Conservation (phyloP, 768 basidiomycete species). For the Heimioporus sp. region DNA sequence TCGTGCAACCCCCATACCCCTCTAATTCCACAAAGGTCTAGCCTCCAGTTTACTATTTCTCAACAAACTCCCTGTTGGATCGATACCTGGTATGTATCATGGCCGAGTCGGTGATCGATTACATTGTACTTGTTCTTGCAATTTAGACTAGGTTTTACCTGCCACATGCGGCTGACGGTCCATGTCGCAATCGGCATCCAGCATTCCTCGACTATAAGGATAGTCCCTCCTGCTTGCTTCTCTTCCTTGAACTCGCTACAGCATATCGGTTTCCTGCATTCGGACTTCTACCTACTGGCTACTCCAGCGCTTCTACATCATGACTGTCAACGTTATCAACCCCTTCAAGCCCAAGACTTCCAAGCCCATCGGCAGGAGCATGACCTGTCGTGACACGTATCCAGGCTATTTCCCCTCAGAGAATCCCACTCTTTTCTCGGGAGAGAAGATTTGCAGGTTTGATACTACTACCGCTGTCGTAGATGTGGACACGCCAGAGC, state of each 20-base stretch:
- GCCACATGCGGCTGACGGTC: constrained; percentile 13
- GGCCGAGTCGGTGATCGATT: background rate
- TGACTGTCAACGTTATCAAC: constrained; percentile 10
- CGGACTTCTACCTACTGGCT: background rate
- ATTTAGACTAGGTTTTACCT: background rate
- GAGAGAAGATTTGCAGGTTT: constrained; percentile 10
- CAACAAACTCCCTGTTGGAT: background rate
- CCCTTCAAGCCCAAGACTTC: constrained; percentile 12
- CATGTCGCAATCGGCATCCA: constrained; percentile 7
- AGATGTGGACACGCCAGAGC: background rate
- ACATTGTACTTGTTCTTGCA: background rate
- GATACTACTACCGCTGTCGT: background rate
- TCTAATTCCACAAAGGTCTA: too few relatives aligned
- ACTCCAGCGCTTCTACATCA: constrained; percentile 4
- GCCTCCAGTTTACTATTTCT: background rate
- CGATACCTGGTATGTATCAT: background rate
- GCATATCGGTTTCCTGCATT: constrained; percentile 1
- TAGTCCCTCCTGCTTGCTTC: background rate
- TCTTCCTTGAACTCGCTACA: background rate
- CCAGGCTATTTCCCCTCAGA: background rate
- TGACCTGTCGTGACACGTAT: background rate
- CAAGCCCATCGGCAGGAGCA: constrained; percentile 5
- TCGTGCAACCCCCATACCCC: too few relatives aligned
- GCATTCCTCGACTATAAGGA: constrained; percentile 9
- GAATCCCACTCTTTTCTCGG: background rate